phyloP scores from a whole-genome alignment of 2,329 filamentous ascomycete genomes.

The Fusarium newnesense region DNA sequence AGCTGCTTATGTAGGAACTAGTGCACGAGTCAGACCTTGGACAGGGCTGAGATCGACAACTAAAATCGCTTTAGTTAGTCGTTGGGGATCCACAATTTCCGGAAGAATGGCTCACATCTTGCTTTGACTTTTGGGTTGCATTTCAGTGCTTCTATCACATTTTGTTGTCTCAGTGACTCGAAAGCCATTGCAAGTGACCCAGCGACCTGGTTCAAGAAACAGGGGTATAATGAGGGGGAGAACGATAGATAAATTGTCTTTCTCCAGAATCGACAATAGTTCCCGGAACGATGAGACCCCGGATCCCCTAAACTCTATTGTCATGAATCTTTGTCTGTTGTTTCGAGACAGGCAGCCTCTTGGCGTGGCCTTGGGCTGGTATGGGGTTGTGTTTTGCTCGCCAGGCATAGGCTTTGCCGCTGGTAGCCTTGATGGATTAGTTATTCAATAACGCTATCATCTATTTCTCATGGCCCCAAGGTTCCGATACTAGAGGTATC shows the following conservation, averaged over 20 bases:
- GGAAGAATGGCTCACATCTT: neutral
- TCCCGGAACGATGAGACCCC: neutral
- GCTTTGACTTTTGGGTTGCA: neutral
- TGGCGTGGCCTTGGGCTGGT: neutral
- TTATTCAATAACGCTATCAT: neutral
- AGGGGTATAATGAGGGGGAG: neutral
- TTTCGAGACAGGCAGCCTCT: neutral
- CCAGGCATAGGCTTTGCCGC: neutral
- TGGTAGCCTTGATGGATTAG: too few relatives aligned
- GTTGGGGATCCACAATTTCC: neutral
- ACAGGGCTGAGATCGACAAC: slow-evolving; percentile 10
- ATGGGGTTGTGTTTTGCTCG: neutral
- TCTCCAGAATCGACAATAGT: neutral
- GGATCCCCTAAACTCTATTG: neutral
- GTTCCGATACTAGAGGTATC: neutral
- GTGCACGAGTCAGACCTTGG: slow-evolving; percentile 4
- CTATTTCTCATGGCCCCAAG: neutral
- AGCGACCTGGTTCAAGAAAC: neutral
- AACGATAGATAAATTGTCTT: neutral
- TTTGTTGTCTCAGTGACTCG: neutral
- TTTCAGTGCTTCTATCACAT: slow-evolving; percentile 1
- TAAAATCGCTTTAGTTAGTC: neutral
- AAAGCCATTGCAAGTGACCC: neutral
- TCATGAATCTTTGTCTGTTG: neutral
- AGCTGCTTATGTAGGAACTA: neutral